A percentile compares a stretch with the other conserved stretches of the same genome.
Conservation (phyloP, 2,329 filamentous ascomycete genomes). For the Aspergillus sp. region DNA sequence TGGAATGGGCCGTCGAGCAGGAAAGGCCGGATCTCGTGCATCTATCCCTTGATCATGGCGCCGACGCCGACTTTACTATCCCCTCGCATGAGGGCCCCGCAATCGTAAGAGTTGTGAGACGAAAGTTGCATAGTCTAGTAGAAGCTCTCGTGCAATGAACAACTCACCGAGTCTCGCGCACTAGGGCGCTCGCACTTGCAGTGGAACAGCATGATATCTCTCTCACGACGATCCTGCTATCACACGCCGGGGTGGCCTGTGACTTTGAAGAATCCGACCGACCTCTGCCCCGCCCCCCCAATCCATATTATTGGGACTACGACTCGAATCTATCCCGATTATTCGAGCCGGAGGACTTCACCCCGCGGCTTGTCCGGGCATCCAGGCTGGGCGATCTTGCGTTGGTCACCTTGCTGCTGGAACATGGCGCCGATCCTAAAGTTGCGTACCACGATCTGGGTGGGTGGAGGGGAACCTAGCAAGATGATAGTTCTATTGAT, state of each 20-base stretch:
- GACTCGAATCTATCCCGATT: neutral
- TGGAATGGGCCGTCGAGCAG: slow-evolving; percentile 13
- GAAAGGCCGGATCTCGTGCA: slow-evolving; percentile 4
- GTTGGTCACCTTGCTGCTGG: slow-evolving; percentile 2
- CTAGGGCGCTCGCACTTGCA: slow-evolving; percentile 4
- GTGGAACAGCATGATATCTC: slow-evolving; percentile 2
- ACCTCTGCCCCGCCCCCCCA: slow-evolving; percentile 9
- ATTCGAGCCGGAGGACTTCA: slow-evolving; percentile 2
- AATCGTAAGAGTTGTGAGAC: slow-evolving; percentile 1
- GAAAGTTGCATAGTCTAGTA: neutral
- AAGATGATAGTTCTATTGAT: neutral
- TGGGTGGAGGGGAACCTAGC: neutral
- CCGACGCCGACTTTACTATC: slow-evolving; percentile 2
- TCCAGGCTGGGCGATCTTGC: slow-evolving; percentile 2
- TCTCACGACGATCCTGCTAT: neutral
- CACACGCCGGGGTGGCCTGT: neutral
- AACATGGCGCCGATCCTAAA: slow-evolving; percentile 5
- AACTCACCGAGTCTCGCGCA: slow-evolving; percentile 3
- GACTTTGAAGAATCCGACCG: slow-evolving; percentile 20
- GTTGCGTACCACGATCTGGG: slow-evolving; percentile 4
- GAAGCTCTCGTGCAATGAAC: slow-evolving; percentile 5
- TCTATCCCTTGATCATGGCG: slow-evolving; percentile 9
- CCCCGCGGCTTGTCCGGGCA: slow-evolving; percentile 3
- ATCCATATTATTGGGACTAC: slow-evolving; percentile 6
- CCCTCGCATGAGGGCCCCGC: slow-evolving; percentile 1